These are phyloP conservation scores for Blastomyces silverae DNA, from an alignment of 2,329 filamentous ascomycete species.

Conservation along the genomic window DNA sequence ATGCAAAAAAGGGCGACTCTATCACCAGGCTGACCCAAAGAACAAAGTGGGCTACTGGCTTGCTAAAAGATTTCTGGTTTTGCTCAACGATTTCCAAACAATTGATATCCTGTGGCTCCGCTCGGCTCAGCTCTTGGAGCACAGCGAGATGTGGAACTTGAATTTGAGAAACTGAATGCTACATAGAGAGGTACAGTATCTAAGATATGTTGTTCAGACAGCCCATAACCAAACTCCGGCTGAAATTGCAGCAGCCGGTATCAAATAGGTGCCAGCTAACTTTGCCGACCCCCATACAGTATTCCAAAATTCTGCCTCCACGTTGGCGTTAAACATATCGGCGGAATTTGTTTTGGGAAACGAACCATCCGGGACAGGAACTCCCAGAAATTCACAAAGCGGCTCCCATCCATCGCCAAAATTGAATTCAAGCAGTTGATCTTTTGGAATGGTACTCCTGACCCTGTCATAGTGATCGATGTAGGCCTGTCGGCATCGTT, in stretches of 20 bases:
- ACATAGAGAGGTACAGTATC: background rate
- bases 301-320: conserved; percentile 9
- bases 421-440: conserved; percentile 50
- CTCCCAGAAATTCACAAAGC: conserved; percentile 51
- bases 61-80: background rate
- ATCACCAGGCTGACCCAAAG: background rate
- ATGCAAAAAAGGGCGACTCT: background rate
- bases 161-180: background rate
- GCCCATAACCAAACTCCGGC: conserved; percentile 6
- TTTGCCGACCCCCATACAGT: background rate
- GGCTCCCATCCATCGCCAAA: conserved; percentile 46
- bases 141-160: background rate
- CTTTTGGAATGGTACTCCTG: conserved; percentile 42
- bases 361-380: conserved; percentile 45
- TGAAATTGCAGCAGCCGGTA: conserved; percentile 5
- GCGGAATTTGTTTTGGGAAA: conserved; percentile 39
- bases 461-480: conserved; percentile 50
- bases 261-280: conserved; percentile 5
- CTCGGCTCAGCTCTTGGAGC: background rate
- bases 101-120: background rate
- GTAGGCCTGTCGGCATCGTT: conserved; percentile 55
- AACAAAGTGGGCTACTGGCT: background rate
- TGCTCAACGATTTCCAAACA: background rate
- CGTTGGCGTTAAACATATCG: conserved; percentile 22
- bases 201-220: conserved; percentile 8